These are phyloP conservation scores for Loxodes magnus DNA, from an alignment of 73 alveolate species.

Conservation along the genomic window DNA sequence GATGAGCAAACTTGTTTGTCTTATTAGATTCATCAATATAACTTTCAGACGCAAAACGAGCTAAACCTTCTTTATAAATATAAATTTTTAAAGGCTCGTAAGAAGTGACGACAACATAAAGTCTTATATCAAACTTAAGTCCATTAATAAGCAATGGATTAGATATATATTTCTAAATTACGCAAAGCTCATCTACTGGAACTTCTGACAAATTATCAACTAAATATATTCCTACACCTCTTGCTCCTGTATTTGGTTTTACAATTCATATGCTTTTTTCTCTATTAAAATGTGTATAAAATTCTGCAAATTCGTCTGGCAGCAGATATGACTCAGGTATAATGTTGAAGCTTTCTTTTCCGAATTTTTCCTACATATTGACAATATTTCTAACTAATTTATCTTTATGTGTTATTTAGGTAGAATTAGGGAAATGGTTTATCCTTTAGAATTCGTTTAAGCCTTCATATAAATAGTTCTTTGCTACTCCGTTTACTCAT, in stretches of 20 bases:
- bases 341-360: slow-evolving; percentile 42
- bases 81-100: slow-evolving; percentile 65
- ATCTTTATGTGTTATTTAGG: slow-evolving; percentile 75
- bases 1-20: slow-evolving; percentile 51
- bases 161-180: slow-evolving; percentile 55
- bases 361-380: slow-evolving; percentile 55
- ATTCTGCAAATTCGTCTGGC: slow-evolving; percentile 61
- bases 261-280: slow-evolving; percentile 62
- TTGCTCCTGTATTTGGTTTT: slow-evolving; percentile 62
- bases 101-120: slow-evolving; percentile 64
- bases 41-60: slow-evolving; percentile 68
- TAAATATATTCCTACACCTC: slow-evolving; percentile 73
- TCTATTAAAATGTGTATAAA: slow-evolving; percentile 40
- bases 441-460: slow-evolving; percentile 61
- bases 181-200: slow-evolving; percentile 55
- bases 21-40: slow-evolving; percentile 48
- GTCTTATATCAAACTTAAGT: slow-evolving; percentile 70
- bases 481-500: slow-evolving; percentile 34
- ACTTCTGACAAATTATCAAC: slow-evolving; percentile 44
- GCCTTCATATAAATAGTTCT: slow-evolving; percentile 55
- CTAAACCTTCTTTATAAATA: slow-evolving; percentile 69
- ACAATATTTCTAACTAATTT: slow-evolving; percentile 55
- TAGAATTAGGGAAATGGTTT: slow-evolving; percentile 72
- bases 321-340: slow-evolving; percentile 71
- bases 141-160: slow-evolving; percentile 74